Conservation (phyloP, 768 basidiomycete species). For the Russula emetica region DNA sequence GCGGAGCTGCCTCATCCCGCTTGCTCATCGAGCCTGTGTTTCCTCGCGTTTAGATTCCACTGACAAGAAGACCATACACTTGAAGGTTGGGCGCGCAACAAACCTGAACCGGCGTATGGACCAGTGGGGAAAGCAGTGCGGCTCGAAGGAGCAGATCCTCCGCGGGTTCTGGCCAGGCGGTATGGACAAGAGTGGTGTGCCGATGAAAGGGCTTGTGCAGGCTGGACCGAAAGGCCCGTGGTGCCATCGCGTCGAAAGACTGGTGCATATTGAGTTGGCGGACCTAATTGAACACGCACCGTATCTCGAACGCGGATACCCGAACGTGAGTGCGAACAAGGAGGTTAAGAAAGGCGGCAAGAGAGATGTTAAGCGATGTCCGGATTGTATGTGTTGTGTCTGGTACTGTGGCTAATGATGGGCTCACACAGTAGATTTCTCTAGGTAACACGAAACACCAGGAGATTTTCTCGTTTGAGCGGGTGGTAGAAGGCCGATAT, state of each 20-base stretch:
- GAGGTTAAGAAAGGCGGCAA: slow-evolving; percentile 24
- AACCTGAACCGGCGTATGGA: slow-evolving; percentile 70
- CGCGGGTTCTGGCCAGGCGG: slow-evolving; percentile 71
- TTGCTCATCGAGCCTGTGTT: neutral
- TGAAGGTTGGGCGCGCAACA: slow-evolving; percentile 77
- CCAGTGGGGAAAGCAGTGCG: slow-evolving; percentile 80
- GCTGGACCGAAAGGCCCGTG: slow-evolving; percentile 58
- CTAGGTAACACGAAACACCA: slow-evolving; percentile 58
- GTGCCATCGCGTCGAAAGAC: slow-evolving; percentile 71
- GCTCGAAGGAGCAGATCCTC: slow-evolving; percentile 67
- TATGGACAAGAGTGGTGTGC: slow-evolving; percentile 39
- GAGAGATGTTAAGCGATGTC: slow-evolving; percentile 35
- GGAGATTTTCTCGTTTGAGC: slow-evolving; percentile 74
- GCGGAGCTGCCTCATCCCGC: neutral
- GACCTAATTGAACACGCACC: slow-evolving; percentile 57
- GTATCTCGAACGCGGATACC: slow-evolving; percentile 55
- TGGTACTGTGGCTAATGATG: slow-evolving; percentile 31
- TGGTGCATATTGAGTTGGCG: slow-evolving; percentile 75
- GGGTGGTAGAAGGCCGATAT: slow-evolving; percentile 48
- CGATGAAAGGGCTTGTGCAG: slow-evolving; percentile 58
- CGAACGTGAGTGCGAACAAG: slow-evolving; percentile 37
- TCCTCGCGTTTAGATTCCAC: slow-evolving; percentile 32
- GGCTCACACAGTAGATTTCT: neutral
- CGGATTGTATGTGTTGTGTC: slow-evolving; percentile 41
- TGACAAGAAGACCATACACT: slow-evolving; percentile 44